Percentiles rank a stretch among this genome's conserved stretches.
Conservation (phyloP, 1,139 yeast genomes). For the Saccharomyces hybrid region DNA sequence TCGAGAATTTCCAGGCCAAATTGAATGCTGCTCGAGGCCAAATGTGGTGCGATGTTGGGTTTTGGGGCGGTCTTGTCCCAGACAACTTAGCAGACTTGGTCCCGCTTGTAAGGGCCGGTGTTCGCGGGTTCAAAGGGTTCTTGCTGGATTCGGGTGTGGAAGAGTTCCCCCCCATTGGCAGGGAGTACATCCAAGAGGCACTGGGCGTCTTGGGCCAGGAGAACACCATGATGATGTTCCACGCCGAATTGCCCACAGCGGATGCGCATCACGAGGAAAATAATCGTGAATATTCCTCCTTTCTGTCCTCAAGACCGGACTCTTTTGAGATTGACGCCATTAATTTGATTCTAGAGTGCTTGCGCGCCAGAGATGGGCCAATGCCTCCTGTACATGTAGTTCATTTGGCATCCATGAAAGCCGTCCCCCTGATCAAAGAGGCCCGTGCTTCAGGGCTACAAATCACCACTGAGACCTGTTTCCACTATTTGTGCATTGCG, state of each 20-base stretch:
- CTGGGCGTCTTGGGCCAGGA: constrained; percentile 55
- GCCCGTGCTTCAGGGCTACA: constrained; percentile 50
- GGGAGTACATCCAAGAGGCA: constrained; percentile 56
- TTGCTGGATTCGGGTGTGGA: constrained; percentile 89
- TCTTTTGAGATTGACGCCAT: constrained; percentile 80
- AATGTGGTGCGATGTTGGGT: constrained; percentile 89
- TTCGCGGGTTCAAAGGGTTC: constrained; percentile 87
- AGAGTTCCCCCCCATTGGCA: constrained; percentile 79
- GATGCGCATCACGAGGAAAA: constrained; percentile 37
- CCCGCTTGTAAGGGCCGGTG: constrained; percentile 77
- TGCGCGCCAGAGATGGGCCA: constrained; percentile 6
- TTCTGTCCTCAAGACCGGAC: constrained; percentile 82
- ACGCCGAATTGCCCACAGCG: constrained; percentile 76
- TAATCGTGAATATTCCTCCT: constrained; percentile 65
- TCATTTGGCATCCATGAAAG: constrained; percentile 79
- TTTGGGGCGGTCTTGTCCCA: constrained; percentile 95
- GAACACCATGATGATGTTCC: constrained; percentile 78
- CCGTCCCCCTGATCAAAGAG: constrained; percentile 59
- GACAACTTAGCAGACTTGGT: constrained; percentile 58
- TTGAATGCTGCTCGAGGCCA: constrained; percentile 71
- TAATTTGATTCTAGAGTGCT: constrained; percentile 47
- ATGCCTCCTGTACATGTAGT: constrained; percentile 81
- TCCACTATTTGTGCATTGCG: constrained; percentile 72
- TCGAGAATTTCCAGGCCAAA: constrained; percentile 66
- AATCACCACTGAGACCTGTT: constrained; percentile 80